Percentiles rank a stretch among this genome's conserved stretches.
Evolutionary conservation across 768 basidiomycete genomes (phyloP).

Genomic region (Hygrophorus russula): DNA sequence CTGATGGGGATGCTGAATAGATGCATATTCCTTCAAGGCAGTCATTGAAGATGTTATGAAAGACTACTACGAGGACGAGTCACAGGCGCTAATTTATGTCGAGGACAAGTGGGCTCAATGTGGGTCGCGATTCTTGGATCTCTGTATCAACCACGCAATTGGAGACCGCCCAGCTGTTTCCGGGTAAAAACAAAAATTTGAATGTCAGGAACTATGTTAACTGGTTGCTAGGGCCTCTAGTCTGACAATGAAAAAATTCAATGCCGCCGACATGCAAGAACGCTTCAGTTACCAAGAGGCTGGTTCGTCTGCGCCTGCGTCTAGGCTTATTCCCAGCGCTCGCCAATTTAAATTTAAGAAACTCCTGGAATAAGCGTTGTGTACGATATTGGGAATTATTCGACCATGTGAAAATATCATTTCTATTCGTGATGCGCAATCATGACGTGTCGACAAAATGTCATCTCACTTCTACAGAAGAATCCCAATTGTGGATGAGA

Average conservation of each 20-base stretch:
- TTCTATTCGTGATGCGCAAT: too few species aligned
- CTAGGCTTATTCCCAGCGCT: background rate
- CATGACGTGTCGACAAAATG: too few species aligned
- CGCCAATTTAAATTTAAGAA: conserved; percentile 1
- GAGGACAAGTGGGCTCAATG: conserved; percentile 20
- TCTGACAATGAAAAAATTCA: conserved; percentile 8
- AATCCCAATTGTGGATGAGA: too few species aligned
- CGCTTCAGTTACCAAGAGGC: conserved; percentile 21
- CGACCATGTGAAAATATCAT: too few species aligned
- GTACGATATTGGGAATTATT: too few species aligned
- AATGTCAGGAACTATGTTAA: conserved; percentile 5
- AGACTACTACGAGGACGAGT: conserved; percentile 34
- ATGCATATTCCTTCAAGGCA: conserved; percentile 22
- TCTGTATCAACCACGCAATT: conserved; percentile 23
- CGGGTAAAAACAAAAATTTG: background rate
- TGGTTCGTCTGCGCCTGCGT: conserved; percentile 6
- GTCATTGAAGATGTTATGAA: conserved; percentile 29
- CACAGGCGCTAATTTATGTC: conserved; percentile 28
- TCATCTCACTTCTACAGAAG: too few species aligned
- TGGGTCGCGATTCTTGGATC: conserved; percentile 25
- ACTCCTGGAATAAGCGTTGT: too few species aligned
- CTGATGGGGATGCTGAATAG: conserved; percentile 10
- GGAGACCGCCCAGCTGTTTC: background rate
- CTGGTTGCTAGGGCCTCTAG: background rate
- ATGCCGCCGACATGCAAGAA: conserved; percentile 16